Base-by-base conservation (phyloP, 306 rosid species). In the Chamaecrista fasciculata region DNA sequence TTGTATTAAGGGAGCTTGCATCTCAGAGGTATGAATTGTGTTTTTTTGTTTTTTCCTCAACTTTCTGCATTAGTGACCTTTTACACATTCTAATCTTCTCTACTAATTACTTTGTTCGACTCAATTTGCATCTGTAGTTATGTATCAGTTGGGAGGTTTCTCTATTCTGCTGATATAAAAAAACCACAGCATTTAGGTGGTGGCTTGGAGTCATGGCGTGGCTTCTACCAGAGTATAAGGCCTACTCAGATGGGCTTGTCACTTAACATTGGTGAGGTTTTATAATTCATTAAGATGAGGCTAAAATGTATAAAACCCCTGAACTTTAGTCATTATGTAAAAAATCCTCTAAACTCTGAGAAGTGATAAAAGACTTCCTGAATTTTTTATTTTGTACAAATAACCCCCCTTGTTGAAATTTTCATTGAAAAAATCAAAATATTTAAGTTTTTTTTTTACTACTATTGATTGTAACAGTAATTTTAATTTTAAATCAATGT, bases 201-300 rank as follows among this genome's bases (percentile, higher is more conserved):
- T 28, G 86, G 86, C 14, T 25, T 83, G 25, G 84, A 83, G 52
- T 83, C 84, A 72, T 83, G 84, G 86, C 78, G 86, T 2, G 86
- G 86, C 60, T 83, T 83, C 66, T 79, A 83, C 47, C 86, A 83
- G 60, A 83, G 82, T 52, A 83, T 83, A 71, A 83, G 86, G 64
- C 86, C 84, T 62, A 83, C 81, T 62, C 86, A 83, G 50, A 83
- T 83, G 86, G 86, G 86, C 29, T 33, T 83, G 47, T 83, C 86
- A 2, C 84, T 83, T 46, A 83, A 79, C 64, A 79, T 83, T 68
- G 86, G 86, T 79, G 34, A 56, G 67, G 6, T 52, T 78, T 14
- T 29, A 21, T 14, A 51, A 42, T 28, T 28, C 24, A 23, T 47
- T 66, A 11, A 58, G 47, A 42, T 33, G 60, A 42, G n/a, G 21